These are phyloP conservation scores for Metschnikowia santaceciliae DNA, from an alignment of 805 yeast species.

Conservation along the genomic window DNA sequence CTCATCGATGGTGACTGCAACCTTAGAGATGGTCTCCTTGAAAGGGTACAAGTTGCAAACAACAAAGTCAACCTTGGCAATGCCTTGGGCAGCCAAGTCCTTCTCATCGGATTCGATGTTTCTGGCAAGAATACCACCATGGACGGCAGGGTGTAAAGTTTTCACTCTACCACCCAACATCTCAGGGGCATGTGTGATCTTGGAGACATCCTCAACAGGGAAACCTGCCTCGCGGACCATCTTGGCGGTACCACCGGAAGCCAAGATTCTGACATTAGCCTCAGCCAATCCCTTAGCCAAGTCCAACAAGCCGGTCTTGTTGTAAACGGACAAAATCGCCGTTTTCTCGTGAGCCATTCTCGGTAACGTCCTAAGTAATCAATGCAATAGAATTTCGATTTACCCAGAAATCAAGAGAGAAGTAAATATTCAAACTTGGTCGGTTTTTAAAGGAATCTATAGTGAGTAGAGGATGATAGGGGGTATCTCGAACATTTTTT, in stretches of 20 bases:
- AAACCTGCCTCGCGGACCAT: slow-evolving; percentile 96
- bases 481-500: slow-evolving; percentile 2
- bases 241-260: slow-evolving; percentile 96
- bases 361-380: not conserved
- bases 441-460: not conserved
- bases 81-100: slow-evolving; percentile 84
- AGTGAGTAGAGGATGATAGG: slow-evolving; percentile 3
- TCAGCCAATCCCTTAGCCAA: slow-evolving; percentile 91
- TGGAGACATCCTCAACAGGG: slow-evolving; percentile 92
- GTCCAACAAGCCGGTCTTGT: slow-evolving; percentile 94
- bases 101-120: slow-evolving; percentile 85
- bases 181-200: slow-evolving; percentile 97
- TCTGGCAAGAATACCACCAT: slow-evolving; percentile 96
- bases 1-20: slow-evolving; percentile 91
- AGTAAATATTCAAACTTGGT: slow-evolving; percentile 2
- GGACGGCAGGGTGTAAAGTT: slow-evolving; percentile 98
- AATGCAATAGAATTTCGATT: not conserved
- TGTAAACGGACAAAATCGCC: slow-evolving; percentile 95
- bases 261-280: slow-evolving; percentile 86
- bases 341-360: slow-evolving; percentile 57
- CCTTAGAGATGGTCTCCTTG: slow-evolving; percentile 94
- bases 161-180: slow-evolving; percentile 98
- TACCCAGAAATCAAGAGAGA: not conserved
- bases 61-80: slow-evolving; percentile 93
- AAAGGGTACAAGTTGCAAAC: slow-evolving; percentile 98